phyloP scores from a whole-genome alignment of 2,329 filamentous ascomycete species.

The Metarhizium rileyi region DNA sequence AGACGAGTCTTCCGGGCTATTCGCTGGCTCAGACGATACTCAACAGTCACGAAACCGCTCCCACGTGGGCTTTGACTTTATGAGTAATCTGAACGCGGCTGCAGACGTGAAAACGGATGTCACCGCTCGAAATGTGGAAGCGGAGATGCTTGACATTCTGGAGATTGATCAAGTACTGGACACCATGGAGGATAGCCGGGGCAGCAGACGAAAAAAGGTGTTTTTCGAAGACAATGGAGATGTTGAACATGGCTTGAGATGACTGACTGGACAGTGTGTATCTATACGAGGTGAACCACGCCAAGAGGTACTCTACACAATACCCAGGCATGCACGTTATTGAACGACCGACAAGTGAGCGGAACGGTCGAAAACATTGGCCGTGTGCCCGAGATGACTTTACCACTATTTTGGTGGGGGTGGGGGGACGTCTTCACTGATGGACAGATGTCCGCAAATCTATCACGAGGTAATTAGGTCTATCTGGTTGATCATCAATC shows the following conservation, averaged over 20 bases:
- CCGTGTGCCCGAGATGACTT: not conserved
- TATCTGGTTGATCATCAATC: not conserved
- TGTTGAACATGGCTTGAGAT: not conserved
- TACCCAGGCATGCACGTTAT: conserved; percentile 10
- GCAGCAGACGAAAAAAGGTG: conserved; percentile 39
- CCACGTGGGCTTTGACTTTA: conserved; percentile 38
- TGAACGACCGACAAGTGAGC: not conserved
- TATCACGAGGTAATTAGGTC: too few species aligned
- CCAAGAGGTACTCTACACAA: conserved; percentile 10
- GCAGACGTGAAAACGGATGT: conserved; percentile 42
- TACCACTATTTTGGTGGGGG: too few species aligned
- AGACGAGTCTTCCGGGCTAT: conserved; percentile 12
- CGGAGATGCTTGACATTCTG: conserved; percentile 55
- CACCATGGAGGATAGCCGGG: conserved; percentile 40
- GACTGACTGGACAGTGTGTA: conserved; percentile 16
- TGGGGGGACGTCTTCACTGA: too few species aligned
- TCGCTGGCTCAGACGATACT: conserved; percentile 12
- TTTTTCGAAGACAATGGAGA: conserved; percentile 36
- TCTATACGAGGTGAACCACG: not conserved
- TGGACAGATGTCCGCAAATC: too few species aligned
- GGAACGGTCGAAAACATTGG: not conserved
- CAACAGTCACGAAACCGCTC: conserved; percentile 20
- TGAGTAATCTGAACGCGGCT: conserved; percentile 39
- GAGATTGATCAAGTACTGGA: conserved; percentile 53
- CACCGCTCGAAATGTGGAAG: conserved; percentile 44